Evolutionary conservation across 371 early-diverging fungal genomes (phyloP).

Genomic region (Actinomortierella wolfii): DNA sequence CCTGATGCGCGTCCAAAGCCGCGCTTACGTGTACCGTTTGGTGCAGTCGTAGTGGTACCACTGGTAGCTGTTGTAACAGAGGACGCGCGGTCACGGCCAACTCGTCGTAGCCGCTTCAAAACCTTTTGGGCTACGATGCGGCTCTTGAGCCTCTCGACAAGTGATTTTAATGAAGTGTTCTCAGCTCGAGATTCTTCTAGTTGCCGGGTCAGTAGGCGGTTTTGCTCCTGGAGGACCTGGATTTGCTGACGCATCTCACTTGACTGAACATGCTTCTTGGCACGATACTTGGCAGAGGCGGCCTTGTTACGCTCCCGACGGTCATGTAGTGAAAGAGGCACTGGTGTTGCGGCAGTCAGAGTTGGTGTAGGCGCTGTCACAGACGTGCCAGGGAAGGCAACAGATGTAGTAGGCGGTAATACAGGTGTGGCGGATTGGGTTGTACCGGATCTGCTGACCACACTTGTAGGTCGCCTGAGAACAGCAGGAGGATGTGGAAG

Average conservation of each 20-base stretch:
- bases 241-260: conserved; percentile 62
- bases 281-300: conserved; percentile 68
- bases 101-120: conserved; percentile 52
- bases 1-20: too few relatives aligned
- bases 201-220: conserved; percentile 53
- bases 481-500: too few relatives aligned
- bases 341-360: neutral
- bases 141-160: conserved; percentile 58
- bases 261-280: conserved; percentile 64
- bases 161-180: conserved; percentile 51
- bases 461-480: too few relatives aligned
- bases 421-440: too few relatives aligned
- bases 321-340: conserved; percentile 55
- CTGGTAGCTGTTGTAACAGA: too few relatives aligned
- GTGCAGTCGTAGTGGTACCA: too few relatives aligned
- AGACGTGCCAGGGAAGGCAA: too few relatives aligned
- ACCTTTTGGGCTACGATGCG: conserved; percentile 61
- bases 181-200: conserved; percentile 55
- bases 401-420: too few relatives aligned
- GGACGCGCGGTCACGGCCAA: conserved; percentile 20
- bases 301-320: conserved; percentile 64
- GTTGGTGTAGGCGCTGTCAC: too few relatives aligned
- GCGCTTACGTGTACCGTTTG: too few relatives aligned
- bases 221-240: conserved; percentile 52
- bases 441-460: too few relatives aligned